Evolutionary conservation across 352 stramenopile species (phyloP), one percentile per base, ranked within the genome.

Genomic region (Globisporangium acanthophoron): DNA sequence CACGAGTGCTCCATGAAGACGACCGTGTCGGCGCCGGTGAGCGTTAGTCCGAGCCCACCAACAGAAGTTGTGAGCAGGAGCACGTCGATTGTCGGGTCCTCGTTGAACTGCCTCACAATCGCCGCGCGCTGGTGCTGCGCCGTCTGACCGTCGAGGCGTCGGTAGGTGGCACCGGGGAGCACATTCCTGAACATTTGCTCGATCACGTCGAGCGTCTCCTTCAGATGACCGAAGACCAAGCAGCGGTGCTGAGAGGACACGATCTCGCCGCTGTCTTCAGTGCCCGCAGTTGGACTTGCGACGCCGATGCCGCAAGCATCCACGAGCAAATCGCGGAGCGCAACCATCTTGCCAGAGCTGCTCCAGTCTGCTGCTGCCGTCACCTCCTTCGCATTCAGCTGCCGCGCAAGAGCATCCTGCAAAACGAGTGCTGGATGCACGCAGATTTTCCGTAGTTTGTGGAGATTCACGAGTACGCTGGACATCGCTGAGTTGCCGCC

Each of bases 1-100:
- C 96, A 99, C 54, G 97, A 94, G 59, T 98, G 92, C 70, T 99
- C 97, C 1, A 99, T 66, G 64, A 99, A 99, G 40, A 99, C 96
- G 9, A 99, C 97, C 0, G 90, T 98, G 69, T 99, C 94, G 4
- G 96, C 97, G 12, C 87, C 90, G 7, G 94, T 98, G 47, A 99
- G 78, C 57, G 98, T 99, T 7, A 99, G 83, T 20, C 97, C 97
- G 5, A 99, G 67, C 0, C 96, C 94, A 18, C 97, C 97, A 31
- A 99, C 85, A 37, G 86, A 76, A 0, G 96, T 99, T 16, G 97
- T 99, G 39, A 98, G 78, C 50, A 99, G 68, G 47, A 99, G 67
- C n/a, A 99, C 65, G 56, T 96, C 85, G 51, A 98, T 93, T 9
- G 77, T 88, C 8, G 71, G 66, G 65, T 99, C 94, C 29, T 74